These are phyloP conservation scores for Clohesyomyces aquaticus DNA, from an alignment of 495 filamentous ascomycete species.

Conservation along the genomic window DNA sequence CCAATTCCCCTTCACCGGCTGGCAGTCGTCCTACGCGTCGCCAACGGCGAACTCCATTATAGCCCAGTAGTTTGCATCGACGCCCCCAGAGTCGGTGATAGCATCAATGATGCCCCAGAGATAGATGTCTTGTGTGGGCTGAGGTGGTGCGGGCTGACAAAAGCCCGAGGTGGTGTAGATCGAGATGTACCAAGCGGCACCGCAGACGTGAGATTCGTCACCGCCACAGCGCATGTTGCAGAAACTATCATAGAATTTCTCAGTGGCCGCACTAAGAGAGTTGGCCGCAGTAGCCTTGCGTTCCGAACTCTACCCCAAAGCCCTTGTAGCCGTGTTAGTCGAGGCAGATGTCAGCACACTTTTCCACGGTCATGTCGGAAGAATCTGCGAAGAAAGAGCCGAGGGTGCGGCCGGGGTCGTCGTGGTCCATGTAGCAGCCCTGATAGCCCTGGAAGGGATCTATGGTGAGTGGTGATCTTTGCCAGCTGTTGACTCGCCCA, in stretches of 20 bases:
- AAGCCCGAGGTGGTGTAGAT: not conserved
- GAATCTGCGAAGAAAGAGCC: conserved; percentile 1
- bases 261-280: not conserved
- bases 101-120: conserved; percentile 1
- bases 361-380: not conserved
- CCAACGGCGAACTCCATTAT: not conserved
- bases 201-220: not conserved
- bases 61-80: not conserved
- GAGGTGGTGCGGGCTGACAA: not conserved
- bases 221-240: not conserved
- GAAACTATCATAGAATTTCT: not conserved
- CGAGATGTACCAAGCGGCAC: not conserved
- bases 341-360: conserved; percentile 1
- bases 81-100: not conserved
- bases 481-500: not conserved
- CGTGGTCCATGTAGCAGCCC: conserved; percentile 1
- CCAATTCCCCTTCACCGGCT: conserved; percentile 1
- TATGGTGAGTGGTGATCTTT: not conserved
- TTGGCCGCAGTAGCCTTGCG: not conserved
- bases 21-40: not conserved
- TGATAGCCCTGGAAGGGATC: not conserved
- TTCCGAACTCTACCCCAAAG: conserved; percentile 1
- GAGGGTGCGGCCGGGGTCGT: not conserved
- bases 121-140: not conserved
- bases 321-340: not conserved